These are phyloP conservation scores for Chlamydomonas sp. DNA, from an alignment of 139 green algal species.

Conservation along the genomic window DNA sequence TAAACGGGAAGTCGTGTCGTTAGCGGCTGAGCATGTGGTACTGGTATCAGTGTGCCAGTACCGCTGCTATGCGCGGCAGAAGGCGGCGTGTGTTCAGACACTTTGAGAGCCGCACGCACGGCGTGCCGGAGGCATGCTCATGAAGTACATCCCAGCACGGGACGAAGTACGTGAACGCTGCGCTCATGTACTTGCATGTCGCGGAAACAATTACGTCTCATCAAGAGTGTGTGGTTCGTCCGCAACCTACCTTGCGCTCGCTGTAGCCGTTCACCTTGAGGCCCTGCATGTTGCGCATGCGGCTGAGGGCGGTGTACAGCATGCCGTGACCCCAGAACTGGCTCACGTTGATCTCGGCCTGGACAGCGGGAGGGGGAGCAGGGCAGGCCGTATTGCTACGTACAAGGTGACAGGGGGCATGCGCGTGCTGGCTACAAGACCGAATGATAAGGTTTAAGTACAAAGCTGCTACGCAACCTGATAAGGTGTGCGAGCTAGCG, in stretches of 20 bases:
- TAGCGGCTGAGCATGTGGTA: neutral
- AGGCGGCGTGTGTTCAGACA: no score
- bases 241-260: neutral
- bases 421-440: no score
- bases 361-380: neutral
- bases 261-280: neutral
- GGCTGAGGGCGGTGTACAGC: constrained; percentile 78
- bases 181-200: neutral
- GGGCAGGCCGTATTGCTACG: no score
- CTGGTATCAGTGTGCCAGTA: neutral
- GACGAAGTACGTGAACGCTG: neutral
- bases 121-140: no score
- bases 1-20: neutral
- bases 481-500: no score
- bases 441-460: no score
- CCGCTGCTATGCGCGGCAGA: no score
- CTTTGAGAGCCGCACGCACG: no score
- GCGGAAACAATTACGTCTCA: no score
- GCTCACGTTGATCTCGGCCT: constrained; percentile 7
- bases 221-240: no score
- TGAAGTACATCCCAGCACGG: no score
- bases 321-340: constrained; percentile 60
- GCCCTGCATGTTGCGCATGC: constrained; percentile 51
- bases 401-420: no score
- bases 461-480: constrained; percentile 38